Evolutionary conservation across 2,329 filamentous ascomycete genomes (phyloP).

Genomic region (Apiospora kogelbergensis): DNA sequence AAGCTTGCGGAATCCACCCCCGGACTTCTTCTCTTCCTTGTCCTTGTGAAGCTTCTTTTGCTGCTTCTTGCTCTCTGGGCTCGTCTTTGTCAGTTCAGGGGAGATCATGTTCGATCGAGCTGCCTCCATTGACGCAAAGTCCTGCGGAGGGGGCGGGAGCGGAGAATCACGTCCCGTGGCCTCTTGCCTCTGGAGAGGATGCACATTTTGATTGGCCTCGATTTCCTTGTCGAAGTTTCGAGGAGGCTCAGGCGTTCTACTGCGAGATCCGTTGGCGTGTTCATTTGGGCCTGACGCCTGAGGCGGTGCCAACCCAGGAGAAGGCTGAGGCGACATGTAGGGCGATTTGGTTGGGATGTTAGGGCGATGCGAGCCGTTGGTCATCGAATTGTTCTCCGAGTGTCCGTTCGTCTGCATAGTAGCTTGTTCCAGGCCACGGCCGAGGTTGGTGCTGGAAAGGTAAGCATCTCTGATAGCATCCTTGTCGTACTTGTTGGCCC

Average conservation of each 20-base stretch:
- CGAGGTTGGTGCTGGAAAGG: constrained; percentile 70
- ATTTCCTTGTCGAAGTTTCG: constrained; percentile 37
- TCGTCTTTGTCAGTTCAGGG: constrained; percentile 37
- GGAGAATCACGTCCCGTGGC: constrained; percentile 36
- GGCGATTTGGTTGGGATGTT: constrained; percentile 43
- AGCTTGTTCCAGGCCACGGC: constrained; percentile 59
- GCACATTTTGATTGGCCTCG: constrained; percentile 33
- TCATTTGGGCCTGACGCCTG: constrained; percentile 13
- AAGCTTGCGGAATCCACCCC: constrained; percentile 61
- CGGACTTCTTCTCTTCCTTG: constrained; percentile 44
- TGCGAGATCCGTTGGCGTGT: constrained; percentile 19
- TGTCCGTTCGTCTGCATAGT: constrained; percentile 43
- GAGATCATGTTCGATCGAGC: constrained; percentile 38
- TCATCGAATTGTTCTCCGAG: constrained; percentile 21
- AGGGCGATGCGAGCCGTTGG: constrained; percentile 35
- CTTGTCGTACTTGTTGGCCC: constrained; percentile 94
- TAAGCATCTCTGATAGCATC: constrained; percentile 84
- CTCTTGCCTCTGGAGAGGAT: constrained; percentile 35
- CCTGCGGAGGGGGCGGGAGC: constrained; percentile 39
- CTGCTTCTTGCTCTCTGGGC: constrained; percentile 46
- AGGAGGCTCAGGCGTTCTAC: constrained; percentile 20
- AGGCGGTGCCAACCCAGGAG: constrained; percentile 20
- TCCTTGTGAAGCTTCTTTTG: constrained; percentile 57
- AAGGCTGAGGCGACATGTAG: constrained; percentile 30
- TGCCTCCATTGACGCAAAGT: constrained; percentile 34